phyloP scores from a whole-genome alignment of 345 rosid genomes.

The Citropsis articulata region DNA sequence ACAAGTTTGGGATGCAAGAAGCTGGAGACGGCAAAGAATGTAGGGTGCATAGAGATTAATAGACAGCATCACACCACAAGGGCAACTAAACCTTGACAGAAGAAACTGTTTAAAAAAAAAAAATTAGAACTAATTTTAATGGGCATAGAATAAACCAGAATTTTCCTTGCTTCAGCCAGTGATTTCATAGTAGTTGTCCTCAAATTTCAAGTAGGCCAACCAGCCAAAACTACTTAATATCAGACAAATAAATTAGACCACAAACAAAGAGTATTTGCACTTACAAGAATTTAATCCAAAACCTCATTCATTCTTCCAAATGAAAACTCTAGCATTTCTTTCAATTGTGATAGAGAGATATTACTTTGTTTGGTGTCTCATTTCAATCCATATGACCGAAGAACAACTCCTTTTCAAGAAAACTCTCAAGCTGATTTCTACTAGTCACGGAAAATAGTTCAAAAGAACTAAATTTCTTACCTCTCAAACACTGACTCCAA shows the following conservation, averaged over 20 bases:
- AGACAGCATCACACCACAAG: neutral
- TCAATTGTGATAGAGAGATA: neutral
- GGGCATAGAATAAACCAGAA: neutral
- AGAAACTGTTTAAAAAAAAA: neutral
- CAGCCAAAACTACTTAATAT: neutral
- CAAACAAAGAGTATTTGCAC: neutral
- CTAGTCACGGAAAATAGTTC: neutral
- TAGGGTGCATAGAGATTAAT: neutral
- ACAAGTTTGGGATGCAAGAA: neutral
- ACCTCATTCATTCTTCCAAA: too few relatives aligned
- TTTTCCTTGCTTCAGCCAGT: neutral
- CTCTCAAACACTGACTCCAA: neutral
- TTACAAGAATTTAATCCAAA: neutral
- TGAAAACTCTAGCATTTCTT: neutral
- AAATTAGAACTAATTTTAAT: too few relatives aligned
- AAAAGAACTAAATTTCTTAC: neutral
- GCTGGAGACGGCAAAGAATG: neutral
- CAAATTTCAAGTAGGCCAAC: neutral
- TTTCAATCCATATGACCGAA: neutral
- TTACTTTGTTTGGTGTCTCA: neutral
- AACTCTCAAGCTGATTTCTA: neutral
- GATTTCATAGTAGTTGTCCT: neutral
- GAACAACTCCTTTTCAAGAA: neutral
- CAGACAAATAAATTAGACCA: neutral
- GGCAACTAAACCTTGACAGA: neutral